These are phyloP conservation scores for Anisodus tanguticus DNA, from an alignment of 257 asterid species.

Conservation along the genomic window DNA sequence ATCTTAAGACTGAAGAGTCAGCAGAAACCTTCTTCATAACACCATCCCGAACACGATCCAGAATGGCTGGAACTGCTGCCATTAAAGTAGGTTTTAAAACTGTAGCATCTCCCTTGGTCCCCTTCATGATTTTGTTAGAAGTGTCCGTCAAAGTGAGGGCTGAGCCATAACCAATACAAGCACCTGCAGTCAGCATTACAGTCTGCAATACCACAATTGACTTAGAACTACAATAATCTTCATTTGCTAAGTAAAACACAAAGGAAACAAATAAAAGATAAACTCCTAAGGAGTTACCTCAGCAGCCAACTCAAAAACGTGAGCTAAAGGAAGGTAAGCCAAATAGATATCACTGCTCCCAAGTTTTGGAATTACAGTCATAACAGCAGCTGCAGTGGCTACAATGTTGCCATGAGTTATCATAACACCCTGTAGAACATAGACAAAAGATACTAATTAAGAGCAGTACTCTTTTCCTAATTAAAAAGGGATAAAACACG, in stretches of 20 bases:
- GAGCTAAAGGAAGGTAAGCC: constrained; percentile 95
- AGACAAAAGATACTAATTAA: constrained; percentile 14
- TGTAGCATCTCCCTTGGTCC: constrained; percentile 89
- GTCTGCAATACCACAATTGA: constrained; percentile 53
- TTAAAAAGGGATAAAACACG: background rate
- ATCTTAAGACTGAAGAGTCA: constrained; percentile 12
- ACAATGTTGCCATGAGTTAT: constrained; percentile 89
- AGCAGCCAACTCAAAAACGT: constrained; percentile 90
- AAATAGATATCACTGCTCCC: constrained; percentile 73
- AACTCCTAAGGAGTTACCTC: constrained; percentile 57
- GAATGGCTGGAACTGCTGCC: constrained; percentile 92
- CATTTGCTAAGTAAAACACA: background rate
- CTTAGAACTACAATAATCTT: constrained; percentile 36
- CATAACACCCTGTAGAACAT: constrained; percentile 78
- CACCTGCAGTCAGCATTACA: constrained; percentile 81
- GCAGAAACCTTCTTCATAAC: constrained; percentile 74
- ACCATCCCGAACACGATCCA: constrained; percentile 91
- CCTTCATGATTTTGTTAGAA: constrained; percentile 83
- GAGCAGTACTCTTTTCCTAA: background rate
- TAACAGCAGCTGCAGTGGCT: constrained; percentile 90
- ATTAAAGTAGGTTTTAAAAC: constrained; percentile 74
- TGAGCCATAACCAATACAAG: constrained; percentile 84
- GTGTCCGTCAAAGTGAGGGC: constrained; percentile 85
- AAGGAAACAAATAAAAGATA: constrained; percentile 28
- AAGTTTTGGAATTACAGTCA: constrained; percentile 74